Evolutionary conservation across 2,329 filamentous ascomycete species (phyloP), one percentile per base, ranked within the genome.

Genomic region (Sphaerulina vaccinii): DNA sequence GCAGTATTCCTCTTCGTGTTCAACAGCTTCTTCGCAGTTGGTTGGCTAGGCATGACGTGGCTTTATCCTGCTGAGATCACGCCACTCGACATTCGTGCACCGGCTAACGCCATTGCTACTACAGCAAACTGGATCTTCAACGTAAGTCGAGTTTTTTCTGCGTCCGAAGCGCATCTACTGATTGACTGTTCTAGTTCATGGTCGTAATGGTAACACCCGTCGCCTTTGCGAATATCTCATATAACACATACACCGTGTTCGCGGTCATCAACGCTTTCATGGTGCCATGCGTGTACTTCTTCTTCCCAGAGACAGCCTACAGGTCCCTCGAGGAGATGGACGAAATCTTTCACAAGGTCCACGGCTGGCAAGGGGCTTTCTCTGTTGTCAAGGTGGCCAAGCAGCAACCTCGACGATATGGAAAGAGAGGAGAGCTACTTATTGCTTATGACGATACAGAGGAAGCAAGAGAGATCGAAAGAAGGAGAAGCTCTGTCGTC

Each of bases 301-400:
- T 60, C 56, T 59, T 49, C 27, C 38, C 42, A 0, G 83, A 86
- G 68, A 86, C 83, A 8, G 79, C 79, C 1, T 81, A 81, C 62
- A 75, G 83, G 35, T 81, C 78, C 1, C 76, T 86, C 16, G 83
- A 86, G 66, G 83, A 86, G 64, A 85, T 86, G 79, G 83, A 86
- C 60, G 71, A 69, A 59, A 84, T 85, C 62, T 58, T 64, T 27
- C 62, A 63, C 44, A 42, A 62, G 23, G 62, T 61, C 3, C 52
- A 60, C 13, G 63, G 63, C 21, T 55, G 60, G 18, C 57, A 83
- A 84, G 68, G 83, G 83, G 71, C 75, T 10, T 81, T 82, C 60
- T 62, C 72, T 6, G 72, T 79, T 3, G 79, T 84, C 16, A 67
- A 71, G 43, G 68, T 79, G 29, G 80, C 80, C 2, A 66, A 70